These are phyloP conservation scores for Xylaria sp. DNA, from an alignment of 2,329 filamentous ascomycete species.

Conservation along the genomic window DNA sequence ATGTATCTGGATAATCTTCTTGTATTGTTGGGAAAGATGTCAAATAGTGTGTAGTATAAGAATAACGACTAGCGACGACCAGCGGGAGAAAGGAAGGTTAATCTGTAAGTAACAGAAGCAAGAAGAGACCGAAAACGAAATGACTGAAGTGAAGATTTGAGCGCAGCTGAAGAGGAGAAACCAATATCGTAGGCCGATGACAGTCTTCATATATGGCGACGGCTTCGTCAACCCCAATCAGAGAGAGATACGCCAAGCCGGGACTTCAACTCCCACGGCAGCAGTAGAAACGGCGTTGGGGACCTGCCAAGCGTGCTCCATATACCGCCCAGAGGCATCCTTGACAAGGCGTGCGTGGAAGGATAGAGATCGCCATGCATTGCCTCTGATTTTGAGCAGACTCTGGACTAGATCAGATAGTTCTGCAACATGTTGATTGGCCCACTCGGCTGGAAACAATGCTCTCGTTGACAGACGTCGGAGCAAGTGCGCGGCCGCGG, in stretches of 20 bases:
- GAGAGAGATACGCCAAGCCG: slow-evolving; percentile 36
- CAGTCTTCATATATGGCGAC: slow-evolving; percentile 50
- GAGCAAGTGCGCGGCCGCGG: slow-evolving; percentile 40
- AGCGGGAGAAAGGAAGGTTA: slow-evolving; percentile 49
- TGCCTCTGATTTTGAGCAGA: background rate
- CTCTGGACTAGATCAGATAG: slow-evolving; percentile 23
- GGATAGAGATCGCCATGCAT: slow-evolving; percentile 33
- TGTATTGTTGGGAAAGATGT: slow-evolving; percentile 26
- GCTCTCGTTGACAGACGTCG: slow-evolving; percentile 32
- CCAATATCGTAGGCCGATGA: slow-evolving; percentile 39
- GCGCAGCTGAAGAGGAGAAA: slow-evolving; percentile 50
- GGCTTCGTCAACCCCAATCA: slow-evolving; percentile 14
- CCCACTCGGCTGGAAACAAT: slow-evolving; percentile 34
- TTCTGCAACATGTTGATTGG: slow-evolving; percentile 39
- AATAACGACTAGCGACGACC: slow-evolving; percentile 53
- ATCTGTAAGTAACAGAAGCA: slow-evolving; percentile 41
- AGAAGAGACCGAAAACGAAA: slow-evolving; percentile 45
- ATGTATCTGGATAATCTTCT: slow-evolving; percentile 15
- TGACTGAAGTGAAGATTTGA: slow-evolving; percentile 46
- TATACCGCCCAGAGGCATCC: slow-evolving; percentile 45
- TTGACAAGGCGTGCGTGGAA: slow-evolving; percentile 32
- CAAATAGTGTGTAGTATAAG: slow-evolving; percentile 41
- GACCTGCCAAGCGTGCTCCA: slow-evolving; percentile 47
- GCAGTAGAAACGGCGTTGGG: slow-evolving; percentile 39
- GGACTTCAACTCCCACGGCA: slow-evolving; percentile 37